A percentile compares a stretch with the other conserved stretches of the same genome.
phyloP scores from a whole-genome alignment of 495 filamentous ascomycete genomes.

The Stereocaulon alpinum region DNA sequence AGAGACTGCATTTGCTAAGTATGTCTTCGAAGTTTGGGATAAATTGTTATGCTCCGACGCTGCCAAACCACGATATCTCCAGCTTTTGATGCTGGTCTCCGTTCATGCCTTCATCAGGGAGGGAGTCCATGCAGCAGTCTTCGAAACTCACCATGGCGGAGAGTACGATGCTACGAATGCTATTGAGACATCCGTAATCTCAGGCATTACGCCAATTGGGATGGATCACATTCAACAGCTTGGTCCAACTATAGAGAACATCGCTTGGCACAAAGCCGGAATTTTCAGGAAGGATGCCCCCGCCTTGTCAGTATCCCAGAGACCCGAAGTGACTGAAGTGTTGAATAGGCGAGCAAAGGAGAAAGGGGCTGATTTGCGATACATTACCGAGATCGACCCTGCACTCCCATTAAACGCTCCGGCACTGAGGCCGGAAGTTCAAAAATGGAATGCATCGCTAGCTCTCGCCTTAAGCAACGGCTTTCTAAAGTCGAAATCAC shows the following conservation, averaged over 20 bases:
- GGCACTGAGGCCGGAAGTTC: conserved; percentile 28
- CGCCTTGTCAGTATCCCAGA: conserved; percentile 61
- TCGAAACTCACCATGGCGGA: conserved; percentile 77
- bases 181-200: conserved; percentile 52
- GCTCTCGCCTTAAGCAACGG: conserved; percentile 26
- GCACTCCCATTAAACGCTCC: conserved; percentile 22
- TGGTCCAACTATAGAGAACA: conserved; percentile 63
- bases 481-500: conserved; percentile 24
- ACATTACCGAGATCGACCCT: conserved; percentile 43
- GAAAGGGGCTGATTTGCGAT: conserved; percentile 42
- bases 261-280: conserved; percentile 86
- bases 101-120: conserved; percentile 66
- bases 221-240: conserved; percentile 70
- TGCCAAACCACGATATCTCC: conserved; percentile 44
- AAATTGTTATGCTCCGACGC: conserved; percentile 23
- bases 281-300: conserved; percentile 61
- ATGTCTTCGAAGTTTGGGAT: conserved; percentile 62
- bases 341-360: conserved; percentile 54
- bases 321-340: conserved; percentile 43
- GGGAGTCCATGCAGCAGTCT: conserved; percentile 58
- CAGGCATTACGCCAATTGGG: conserved; percentile 63
- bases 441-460: conserved; percentile 33
- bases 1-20: conserved; percentile 42
- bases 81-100: conserved; percentile 59
- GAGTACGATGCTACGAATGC: conserved; percentile 81